Conservation (phyloP, 495 filamentous ascomycete genomes). For the Penicillium pancosmium region DNA sequence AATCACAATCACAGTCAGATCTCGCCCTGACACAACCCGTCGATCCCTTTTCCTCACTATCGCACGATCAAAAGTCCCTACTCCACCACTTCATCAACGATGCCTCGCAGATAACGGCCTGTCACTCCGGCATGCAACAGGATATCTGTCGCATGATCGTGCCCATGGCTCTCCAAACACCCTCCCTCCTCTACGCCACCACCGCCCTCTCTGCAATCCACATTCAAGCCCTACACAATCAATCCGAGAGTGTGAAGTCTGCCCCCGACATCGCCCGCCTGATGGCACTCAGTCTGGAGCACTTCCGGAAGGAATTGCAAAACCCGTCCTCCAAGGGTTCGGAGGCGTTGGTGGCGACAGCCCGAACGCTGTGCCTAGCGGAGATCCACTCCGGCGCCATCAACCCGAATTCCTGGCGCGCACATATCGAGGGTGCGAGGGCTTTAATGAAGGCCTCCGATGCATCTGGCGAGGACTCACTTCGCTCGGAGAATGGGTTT, state of each 20-base stretch:
- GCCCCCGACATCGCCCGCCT: conserved; percentile 48
- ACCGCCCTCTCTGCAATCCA: conserved; percentile 53
- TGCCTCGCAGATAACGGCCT: conserved; percentile 50
- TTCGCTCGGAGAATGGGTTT: conserved; percentile 39
- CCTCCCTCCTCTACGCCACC: conserved; percentile 49
- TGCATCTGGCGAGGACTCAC: conserved; percentile 29
- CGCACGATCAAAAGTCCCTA: conserved; percentile 41
- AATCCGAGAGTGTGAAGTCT: conserved; percentile 46
- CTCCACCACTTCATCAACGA: conserved; percentile 51
- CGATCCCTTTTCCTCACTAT: conserved; percentile 47
- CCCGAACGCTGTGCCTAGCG: conserved; percentile 51
- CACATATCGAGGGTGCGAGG: conserved; percentile 48
- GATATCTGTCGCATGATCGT: conserved; percentile 52
- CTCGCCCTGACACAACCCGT: conserved; percentile 36
- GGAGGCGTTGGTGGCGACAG: conserved; percentile 49
- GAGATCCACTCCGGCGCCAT: conserved; percentile 53
- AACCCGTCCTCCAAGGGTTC: conserved; percentile 38
- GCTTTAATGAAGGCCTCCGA: conserved; percentile 43
- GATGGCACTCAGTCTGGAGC: conserved; percentile 49
- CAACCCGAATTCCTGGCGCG: conserved; percentile 50
- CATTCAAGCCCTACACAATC: conserved; percentile 46
- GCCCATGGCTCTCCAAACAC: conserved; percentile 51
- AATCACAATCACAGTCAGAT: conserved; percentile 14
- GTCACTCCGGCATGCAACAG: conserved; percentile 48
- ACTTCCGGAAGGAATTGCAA: conserved; percentile 48